A percentile compares a stretch with the other conserved stretches of the same genome.
phyloP scores from a whole-genome alignment of 768 basidiomycete genomes.

The Boletus huronensis region DNA sequence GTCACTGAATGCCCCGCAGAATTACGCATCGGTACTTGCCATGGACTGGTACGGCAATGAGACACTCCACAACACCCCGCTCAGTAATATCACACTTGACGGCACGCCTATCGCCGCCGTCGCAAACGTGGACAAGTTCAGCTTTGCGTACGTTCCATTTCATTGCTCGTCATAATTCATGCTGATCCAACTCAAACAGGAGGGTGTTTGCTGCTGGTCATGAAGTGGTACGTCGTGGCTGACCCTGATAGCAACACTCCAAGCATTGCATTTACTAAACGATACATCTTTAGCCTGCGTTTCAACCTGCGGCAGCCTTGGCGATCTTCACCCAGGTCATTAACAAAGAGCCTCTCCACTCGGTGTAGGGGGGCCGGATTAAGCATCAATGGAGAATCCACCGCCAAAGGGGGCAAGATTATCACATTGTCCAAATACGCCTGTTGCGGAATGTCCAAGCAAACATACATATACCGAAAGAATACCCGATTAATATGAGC shows the following conservation, averaged over 20 bases:
- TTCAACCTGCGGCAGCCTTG: slow-evolving; percentile 55
- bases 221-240: slow-evolving; percentile 48
- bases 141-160: slow-evolving; percentile 54
- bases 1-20: slow-evolving; percentile 20
- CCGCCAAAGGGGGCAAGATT: background rate
- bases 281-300: slow-evolving; percentile 46
- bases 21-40: slow-evolving; percentile 36
- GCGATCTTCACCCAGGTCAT: slow-evolving; percentile 59
- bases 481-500: slow-evolving; percentile 59
- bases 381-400: background rate
- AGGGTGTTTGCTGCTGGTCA: slow-evolving; percentile 58
- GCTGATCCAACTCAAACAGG: slow-evolving; percentile 27
- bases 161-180: background rate
- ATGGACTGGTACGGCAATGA: slow-evolving; percentile 48
- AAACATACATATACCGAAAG: slow-evolving; percentile 50
- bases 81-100: slow-evolving; percentile 54
- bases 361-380: slow-evolving; percentile 30
- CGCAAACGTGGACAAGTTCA: slow-evolving; percentile 63
- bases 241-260: background rate
- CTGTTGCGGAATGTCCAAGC: slow-evolving; percentile 54
- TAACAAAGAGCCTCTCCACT: slow-evolving; percentile 49
- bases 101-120: slow-evolving; percentile 53
- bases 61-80: slow-evolving; percentile 37
- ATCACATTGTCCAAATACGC: slow-evolving; percentile 33
- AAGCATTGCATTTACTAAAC: background rate